phyloP scores from a whole-genome alignment of 192 early-diverging fungal species.

The Jimgerdemannia lactiflua region DNA sequence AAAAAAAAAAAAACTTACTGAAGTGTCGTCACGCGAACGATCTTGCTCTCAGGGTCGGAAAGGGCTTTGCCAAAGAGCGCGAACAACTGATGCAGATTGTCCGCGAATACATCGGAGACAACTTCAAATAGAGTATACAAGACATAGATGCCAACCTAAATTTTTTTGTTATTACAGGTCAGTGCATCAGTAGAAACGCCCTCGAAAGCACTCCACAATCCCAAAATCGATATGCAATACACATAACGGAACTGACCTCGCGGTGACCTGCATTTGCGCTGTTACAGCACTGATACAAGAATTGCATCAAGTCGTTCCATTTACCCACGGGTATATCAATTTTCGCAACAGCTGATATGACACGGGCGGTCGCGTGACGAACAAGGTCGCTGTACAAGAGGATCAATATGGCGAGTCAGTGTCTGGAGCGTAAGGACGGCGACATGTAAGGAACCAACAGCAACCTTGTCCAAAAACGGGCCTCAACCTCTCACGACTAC shows the following conservation, averaged over 20 bases:
- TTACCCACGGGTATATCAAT: slow-evolving; percentile 72
- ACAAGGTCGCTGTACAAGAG: slow-evolving; percentile 51
- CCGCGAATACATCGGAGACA: slow-evolving; percentile 65
- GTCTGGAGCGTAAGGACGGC: not conserved
- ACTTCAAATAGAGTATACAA: slow-evolving; percentile 87
- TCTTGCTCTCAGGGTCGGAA: slow-evolving; percentile 79
- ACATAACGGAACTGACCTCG: slow-evolving; percentile 35
- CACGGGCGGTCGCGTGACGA: slow-evolving; percentile 78
- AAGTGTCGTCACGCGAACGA: slow-evolving; percentile 78
- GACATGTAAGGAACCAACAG: not conserved
- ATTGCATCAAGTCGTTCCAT: slow-evolving; percentile 77
- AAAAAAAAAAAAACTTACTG: slow-evolving; percentile 37
- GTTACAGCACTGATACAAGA: slow-evolving; percentile 78
- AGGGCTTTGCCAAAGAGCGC: slow-evolving; percentile 71
- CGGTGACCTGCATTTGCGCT: slow-evolving; percentile 72
- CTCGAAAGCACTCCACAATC: not conserved
- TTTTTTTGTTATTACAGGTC: not conserved
- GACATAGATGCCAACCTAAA: slow-evolving; percentile 76
- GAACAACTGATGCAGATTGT: slow-evolving; percentile 66
- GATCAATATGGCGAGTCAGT: not conserved
- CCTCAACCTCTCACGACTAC: not conserved
- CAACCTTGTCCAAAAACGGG: not conserved
- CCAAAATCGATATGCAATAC: slow-evolving; percentile 2
- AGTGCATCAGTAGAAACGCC: not conserved
- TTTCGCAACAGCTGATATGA: slow-evolving; percentile 86